Conservation (phyloP, 805 yeast genomes). For the Hanseniaspora taiwanica region DNA sequence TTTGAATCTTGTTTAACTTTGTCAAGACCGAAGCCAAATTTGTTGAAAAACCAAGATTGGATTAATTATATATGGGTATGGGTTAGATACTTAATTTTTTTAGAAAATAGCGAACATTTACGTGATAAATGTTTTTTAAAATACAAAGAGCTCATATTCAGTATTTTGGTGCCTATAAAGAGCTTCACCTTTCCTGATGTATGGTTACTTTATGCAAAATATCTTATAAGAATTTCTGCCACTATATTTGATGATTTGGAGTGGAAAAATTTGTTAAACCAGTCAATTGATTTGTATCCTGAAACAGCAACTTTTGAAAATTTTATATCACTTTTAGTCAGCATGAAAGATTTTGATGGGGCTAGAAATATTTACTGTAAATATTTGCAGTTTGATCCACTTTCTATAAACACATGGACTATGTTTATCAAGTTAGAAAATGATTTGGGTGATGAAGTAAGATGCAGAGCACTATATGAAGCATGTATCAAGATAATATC, state of each 20-base stretch:
- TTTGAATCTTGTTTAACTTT: conserved; percentile 30
- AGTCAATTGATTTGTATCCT: conserved; percentile 55
- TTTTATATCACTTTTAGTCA: conserved; percentile 57
- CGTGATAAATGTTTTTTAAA: conserved; percentile 33
- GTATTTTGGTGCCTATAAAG: conserved; percentile 35
- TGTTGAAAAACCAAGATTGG: conserved; percentile 38
- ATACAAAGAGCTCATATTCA: conserved; percentile 36
- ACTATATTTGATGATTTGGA: conserved; percentile 21
- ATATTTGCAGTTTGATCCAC: conserved; percentile 26
- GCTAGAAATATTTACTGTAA: conserved; percentile 62
- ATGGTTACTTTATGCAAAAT: conserved; percentile 62
- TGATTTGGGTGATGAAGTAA: conserved; percentile 49
- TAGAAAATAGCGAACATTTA: conserved; percentile 38
- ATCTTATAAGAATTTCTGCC: conserved; percentile 49
- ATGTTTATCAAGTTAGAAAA: conserved; percentile 59
- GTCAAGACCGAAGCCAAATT: conserved; percentile 27
- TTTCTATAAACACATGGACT: conserved; percentile 32
- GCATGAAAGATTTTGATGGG: conserved; percentile 67
- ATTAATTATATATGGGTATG: conserved; percentile 56
- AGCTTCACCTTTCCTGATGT: conserved; percentile 50
- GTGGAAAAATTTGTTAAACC: conserved; percentile 57
- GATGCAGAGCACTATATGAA: conserved; percentile 53
- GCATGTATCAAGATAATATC: conserved; percentile 20
- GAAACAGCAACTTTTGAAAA: conserved; percentile 42
- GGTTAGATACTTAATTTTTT: conserved; percentile 50